Conservation (phyloP, 73 alveolate genomes). For the Effrenium voratum region DNA sequence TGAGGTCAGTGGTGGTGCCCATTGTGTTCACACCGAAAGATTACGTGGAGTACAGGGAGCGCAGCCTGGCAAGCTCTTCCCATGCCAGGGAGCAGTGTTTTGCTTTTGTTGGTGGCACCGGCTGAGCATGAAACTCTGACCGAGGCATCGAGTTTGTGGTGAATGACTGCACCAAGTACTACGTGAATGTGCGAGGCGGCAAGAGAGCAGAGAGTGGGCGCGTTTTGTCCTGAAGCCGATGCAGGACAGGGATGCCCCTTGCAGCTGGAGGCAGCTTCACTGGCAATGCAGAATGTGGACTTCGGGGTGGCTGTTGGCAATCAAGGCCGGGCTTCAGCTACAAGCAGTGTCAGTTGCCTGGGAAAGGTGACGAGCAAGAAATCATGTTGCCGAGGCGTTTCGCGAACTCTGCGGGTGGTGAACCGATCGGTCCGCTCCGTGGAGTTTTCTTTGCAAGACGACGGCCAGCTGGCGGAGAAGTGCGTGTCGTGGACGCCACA, state of each 20-base stretch:
- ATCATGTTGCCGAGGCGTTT: not conserved
- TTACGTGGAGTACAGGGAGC: not conserved
- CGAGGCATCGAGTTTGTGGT: slow-evolving; percentile 19
- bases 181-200: slow-evolving; percentile 6
- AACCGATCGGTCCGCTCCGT: slow-evolving; percentile 14
- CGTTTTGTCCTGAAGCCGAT: not conserved
- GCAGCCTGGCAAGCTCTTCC: not conserved
- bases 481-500: slow-evolving; percentile 8
- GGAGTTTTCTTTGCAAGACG: slow-evolving; percentile 16
- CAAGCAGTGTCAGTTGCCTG: no score
- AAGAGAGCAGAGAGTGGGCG: not conserved
- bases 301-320: slow-evolving; percentile 37
- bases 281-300: slow-evolving; percentile 34
- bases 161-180: slow-evolving; percentile 36
- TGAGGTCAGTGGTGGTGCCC: slow-evolving; percentile 13
- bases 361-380: no score
- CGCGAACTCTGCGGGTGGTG: slow-evolving; percentile 7
- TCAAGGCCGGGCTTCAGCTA: no score
- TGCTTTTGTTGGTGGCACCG: no score
- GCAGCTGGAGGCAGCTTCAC: slow-evolving; percentile 20
- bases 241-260: slow-evolving; percentile 9
- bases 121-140: no score
- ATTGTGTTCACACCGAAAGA: slow-evolving; percentile 1
- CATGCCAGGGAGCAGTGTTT: not conserved
- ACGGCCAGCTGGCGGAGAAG: slow-evolving; percentile 22